These are phyloP conservation scores for Pilasporangium apinafurcum DNA, from an alignment of 352 stramenopile genomes.

Conservation along the genomic window DNA sequence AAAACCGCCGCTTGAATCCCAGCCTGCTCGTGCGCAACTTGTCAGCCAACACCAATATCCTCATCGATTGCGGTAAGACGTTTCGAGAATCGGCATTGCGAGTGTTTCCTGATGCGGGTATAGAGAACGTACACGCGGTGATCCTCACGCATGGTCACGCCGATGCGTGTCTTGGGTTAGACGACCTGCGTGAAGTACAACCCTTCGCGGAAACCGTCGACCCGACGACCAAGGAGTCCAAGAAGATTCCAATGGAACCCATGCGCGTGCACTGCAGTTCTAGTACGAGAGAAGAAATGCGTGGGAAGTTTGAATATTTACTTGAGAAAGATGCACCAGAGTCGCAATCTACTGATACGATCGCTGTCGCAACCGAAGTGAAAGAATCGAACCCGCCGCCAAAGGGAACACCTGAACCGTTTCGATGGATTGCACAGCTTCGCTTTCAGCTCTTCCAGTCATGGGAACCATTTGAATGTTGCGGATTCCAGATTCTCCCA, in stretches of 20 bases:
- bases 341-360: neutral
- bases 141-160: conserved; percentile 85
- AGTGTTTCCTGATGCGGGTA: conserved; percentile 45
- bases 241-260: conserved; percentile 43
- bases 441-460: conserved; percentile 49
- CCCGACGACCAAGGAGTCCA: conserved; percentile 44
- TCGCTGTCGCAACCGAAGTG: neutral
- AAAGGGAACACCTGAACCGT: conserved; percentile 21
- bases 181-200: conserved; percentile 83
- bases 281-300: conserved; percentile 47
- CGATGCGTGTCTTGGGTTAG: conserved; percentile 75
- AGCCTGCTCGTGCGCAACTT: conserved; percentile 68
- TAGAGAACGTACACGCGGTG: conserved; percentile 55
- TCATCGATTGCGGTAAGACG: conserved; percentile 87
- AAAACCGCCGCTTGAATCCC: conserved; percentile 76
- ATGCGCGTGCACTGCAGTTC: conserved; percentile 59
- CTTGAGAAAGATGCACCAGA: conserved; percentile 32
- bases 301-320: conserved; percentile 77
- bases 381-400: conserved; percentile 5
- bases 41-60: conserved; percentile 34
- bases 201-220: conserved; percentile 42
- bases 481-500: conserved; percentile 41
- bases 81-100: conserved; percentile 76
- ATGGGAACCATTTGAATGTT: conserved; percentile 42
- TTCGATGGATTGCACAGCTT: conserved; percentile 81